Conservation (phyloP, 148 eudicot genomes). For the Amaranthus cruentus region DNA sequence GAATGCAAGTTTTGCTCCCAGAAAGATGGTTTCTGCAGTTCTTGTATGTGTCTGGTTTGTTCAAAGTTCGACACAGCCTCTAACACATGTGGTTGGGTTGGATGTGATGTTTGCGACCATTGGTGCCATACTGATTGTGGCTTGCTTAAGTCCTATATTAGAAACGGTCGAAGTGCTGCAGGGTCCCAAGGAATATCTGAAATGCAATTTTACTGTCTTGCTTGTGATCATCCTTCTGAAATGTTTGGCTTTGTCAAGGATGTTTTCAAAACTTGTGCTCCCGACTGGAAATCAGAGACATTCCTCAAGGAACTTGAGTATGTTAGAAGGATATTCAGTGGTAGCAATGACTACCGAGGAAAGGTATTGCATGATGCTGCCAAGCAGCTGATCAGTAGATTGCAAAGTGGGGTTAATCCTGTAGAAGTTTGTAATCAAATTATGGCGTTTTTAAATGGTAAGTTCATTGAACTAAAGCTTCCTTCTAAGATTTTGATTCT, state of each 20-base stretch:
- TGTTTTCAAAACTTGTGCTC: conserved; percentile 75
- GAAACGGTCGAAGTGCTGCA: conserved; percentile 68
- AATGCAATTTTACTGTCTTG: conserved; percentile 95
- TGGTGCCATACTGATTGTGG: conserved; percentile 99
- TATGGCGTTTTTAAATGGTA: conserved; percentile 61
- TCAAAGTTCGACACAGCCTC: conserved; percentile 90
- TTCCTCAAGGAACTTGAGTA: conserved; percentile 80
- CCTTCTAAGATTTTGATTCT: neutral
- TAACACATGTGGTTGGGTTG: conserved; percentile 99
- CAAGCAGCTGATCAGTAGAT: conserved; percentile 51
- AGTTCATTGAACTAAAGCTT: conserved; percentile 11
- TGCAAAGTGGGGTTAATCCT: conserved; percentile 52
- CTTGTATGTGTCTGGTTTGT: conserved; percentile 94
- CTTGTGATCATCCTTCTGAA: conserved; percentile 93
- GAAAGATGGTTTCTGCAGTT: conserved; percentile 75
- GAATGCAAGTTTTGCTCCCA: conserved; percentile 80
- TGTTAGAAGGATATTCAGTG: conserved; percentile 68
- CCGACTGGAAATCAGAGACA: conserved; percentile 67
- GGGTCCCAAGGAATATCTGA: conserved; percentile 56
- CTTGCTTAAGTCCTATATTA: conserved; percentile 56
- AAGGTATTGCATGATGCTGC: conserved; percentile 62
- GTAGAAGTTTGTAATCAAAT: conserved; percentile 58
- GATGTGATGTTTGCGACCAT: conserved; percentile 91
- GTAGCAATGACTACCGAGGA: conserved; percentile 76
- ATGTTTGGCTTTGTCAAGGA: conserved; percentile 98